These are phyloP conservation scores for Salix caprea DNA, from an alignment of 345 rosid species.

Conservation along the genomic window DNA sequence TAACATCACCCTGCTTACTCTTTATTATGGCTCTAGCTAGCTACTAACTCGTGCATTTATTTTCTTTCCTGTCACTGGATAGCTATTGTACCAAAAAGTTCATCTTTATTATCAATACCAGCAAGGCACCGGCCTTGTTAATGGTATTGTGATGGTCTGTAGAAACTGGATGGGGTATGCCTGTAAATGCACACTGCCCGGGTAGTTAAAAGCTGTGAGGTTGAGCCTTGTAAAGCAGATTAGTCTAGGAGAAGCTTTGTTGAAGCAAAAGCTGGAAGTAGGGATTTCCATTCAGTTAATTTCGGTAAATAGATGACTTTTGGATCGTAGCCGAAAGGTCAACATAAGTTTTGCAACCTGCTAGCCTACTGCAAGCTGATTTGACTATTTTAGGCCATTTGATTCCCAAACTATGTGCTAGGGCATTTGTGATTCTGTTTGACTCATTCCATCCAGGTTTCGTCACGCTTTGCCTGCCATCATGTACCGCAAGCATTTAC, in stretches of 20 bases:
- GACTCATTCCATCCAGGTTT: not conserved
- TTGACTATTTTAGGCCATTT: not conserved
- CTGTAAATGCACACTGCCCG: not conserved
- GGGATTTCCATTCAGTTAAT: constrained; percentile 3
- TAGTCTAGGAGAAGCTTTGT: not conserved
- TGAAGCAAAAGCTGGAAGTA: not conserved
- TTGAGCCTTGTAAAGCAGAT: not conserved
- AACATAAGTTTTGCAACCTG: not conserved
- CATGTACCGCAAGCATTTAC: not conserved
- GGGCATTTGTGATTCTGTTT: not conserved
- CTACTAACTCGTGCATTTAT: not conserved
- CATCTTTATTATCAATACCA: not conserved
- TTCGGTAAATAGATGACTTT: not conserved
- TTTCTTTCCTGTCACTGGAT: not conserved
- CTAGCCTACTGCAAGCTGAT: not conserved
- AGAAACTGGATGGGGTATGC: not conserved
- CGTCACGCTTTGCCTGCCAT: not conserved
- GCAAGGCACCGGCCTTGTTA: too few relatives aligned
- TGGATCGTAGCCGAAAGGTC: constrained; percentile 4
- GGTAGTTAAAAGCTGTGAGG: not conserved
- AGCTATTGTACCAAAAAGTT: not conserved
- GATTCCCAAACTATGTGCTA: not conserved
- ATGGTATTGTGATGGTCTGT: not conserved
- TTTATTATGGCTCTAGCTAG: not conserved
- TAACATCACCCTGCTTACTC: not conserved